Evolutionary conservation across 352 stramenopile species (phyloP).

Genomic region (Phytophthora palmivora): DNA sequence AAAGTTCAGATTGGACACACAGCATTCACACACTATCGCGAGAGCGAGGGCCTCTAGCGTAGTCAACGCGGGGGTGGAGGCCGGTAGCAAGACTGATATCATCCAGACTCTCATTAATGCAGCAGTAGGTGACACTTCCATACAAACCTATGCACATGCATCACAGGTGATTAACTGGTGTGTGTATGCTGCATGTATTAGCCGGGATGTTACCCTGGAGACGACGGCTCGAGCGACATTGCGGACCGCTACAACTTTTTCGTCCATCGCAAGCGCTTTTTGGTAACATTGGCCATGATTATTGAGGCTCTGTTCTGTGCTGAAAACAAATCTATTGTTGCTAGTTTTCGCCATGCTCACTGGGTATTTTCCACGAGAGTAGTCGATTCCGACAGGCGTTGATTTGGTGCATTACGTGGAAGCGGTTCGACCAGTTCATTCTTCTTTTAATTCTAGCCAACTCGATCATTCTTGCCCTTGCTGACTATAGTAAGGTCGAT

Average conservation of each 20-base stretch:
- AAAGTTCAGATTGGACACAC: conserved; percentile 20
- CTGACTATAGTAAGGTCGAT: conserved; percentile 76
- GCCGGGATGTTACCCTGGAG: conserved; percentile 57
- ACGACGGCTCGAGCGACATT: conserved; percentile 62
- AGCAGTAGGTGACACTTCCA: conserved; percentile 14
- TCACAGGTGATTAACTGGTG: not conserved
- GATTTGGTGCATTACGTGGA: conserved; percentile 78
- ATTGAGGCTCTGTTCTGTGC: not conserved
- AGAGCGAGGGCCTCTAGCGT: conserved; percentile 1
- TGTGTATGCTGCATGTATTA: conserved; percentile 17
- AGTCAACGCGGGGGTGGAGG: not conserved
- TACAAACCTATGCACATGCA: not conserved
- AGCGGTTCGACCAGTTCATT: conserved; percentile 86
- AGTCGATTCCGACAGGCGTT: conserved; percentile 60
- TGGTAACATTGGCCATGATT: conserved; percentile 30
- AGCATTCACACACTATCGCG: conserved; percentile 10
- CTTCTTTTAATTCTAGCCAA: conserved; percentile 87
- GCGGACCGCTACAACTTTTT: conserved; percentile 73
- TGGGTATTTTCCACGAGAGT: conserved; percentile 57
- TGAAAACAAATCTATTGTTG: not conserved
- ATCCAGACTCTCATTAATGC: conserved; percentile 37
- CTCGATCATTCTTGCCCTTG: conserved; percentile 81
- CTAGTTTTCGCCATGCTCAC: conserved; percentile 65
- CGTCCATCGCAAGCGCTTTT: conserved; percentile 59
- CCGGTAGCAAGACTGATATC: conserved; percentile 6